These are phyloP conservation scores for Phytopythium kandeliae DNA, from an alignment of 352 stramenopile species.

Conservation along the genomic window DNA sequence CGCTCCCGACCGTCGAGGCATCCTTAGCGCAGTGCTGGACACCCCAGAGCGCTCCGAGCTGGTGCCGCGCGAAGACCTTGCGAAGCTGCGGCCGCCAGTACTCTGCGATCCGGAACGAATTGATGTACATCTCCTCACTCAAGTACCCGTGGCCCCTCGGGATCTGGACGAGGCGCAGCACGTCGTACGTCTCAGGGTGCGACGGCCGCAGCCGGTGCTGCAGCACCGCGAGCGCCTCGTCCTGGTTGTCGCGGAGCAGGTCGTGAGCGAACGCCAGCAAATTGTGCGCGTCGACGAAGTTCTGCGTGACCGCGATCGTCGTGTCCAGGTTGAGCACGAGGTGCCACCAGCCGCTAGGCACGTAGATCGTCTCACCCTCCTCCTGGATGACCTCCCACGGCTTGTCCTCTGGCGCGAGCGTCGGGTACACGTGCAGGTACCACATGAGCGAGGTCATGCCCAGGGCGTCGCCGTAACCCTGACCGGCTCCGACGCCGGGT, in stretches of 20 bases:
- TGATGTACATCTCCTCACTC: slow-evolving; percentile 51
- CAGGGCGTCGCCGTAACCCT: slow-evolving; percentile 47
- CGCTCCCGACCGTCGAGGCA: not conserved
- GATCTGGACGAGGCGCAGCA: slow-evolving; percentile 62
- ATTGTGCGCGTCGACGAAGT: slow-evolving; percentile 90
- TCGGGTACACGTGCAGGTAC: slow-evolving; percentile 85
- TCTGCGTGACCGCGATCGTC: slow-evolving; percentile 96
- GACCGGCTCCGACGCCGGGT: slow-evolving; percentile 54
- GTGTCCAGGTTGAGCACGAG: slow-evolving; percentile 94
- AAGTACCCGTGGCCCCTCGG: slow-evolving; percentile 52
- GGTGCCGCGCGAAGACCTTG: slow-evolving; percentile 48
- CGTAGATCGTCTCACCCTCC: slow-evolving; percentile 95
- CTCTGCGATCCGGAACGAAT: slow-evolving; percentile 48
- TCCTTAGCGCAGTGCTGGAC: not conserved
- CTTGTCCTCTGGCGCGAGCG: slow-evolving; percentile 59
- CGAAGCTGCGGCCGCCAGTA: slow-evolving; percentile 57
- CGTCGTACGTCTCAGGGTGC: slow-evolving; percentile 54
- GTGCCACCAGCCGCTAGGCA: slow-evolving; percentile 97
- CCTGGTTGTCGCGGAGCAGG: slow-evolving; percentile 51
- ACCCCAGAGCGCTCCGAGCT: slow-evolving; percentile 16
- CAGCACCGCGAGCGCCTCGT: slow-evolving; percentile 48
- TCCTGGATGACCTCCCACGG: slow-evolving; percentile 86
- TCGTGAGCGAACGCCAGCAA: slow-evolving; percentile 67
- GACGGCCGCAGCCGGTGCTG: slow-evolving; percentile 38
- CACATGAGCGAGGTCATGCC: slow-evolving; percentile 81